Conservation (phyloP, 768 basidiomycete genomes). For the Auriscalpium orientale region DNA sequence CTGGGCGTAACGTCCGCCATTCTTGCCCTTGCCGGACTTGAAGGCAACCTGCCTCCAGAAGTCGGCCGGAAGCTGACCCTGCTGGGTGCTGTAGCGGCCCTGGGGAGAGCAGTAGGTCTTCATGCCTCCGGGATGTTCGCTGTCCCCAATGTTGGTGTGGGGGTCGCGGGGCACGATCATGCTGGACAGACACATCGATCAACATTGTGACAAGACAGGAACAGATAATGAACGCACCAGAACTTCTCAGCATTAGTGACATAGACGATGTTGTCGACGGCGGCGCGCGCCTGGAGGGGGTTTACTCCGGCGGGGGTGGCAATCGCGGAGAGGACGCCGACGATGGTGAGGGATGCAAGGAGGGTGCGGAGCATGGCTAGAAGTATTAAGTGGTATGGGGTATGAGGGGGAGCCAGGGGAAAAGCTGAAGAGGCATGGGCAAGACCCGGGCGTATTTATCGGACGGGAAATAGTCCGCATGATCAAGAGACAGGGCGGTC, state of each 20-base stretch:
- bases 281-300: neutral
- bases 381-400: neutral
- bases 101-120: conserved; percentile 45
- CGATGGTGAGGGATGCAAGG: neutral
- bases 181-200: neutral
- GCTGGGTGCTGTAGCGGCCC: conserved; percentile 31
- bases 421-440: neutral
- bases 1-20: conserved; percentile 38
- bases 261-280: conserved; percentile 42
- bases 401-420: neutral
- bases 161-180: conserved; percentile 27
- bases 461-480: neutral
- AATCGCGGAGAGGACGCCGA: neutral
- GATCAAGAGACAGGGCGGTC: neutral
- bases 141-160: conserved; percentile 49
- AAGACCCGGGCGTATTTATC: neutral
- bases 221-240: conserved; percentile 36
- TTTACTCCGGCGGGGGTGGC: conserved; percentile 3
- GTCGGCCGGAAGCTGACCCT: conserved; percentile 37
- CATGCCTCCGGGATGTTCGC: conserved; percentile 48
- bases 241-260: conserved; percentile 35
- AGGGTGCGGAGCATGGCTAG: neutral
- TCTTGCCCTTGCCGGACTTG: conserved; percentile 32
- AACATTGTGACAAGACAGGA: neutral
- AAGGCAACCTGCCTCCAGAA: conserved; percentile 48